Conservation (phyloP, 352 stramenopile species). For the Pythium insidiosum region DNA sequence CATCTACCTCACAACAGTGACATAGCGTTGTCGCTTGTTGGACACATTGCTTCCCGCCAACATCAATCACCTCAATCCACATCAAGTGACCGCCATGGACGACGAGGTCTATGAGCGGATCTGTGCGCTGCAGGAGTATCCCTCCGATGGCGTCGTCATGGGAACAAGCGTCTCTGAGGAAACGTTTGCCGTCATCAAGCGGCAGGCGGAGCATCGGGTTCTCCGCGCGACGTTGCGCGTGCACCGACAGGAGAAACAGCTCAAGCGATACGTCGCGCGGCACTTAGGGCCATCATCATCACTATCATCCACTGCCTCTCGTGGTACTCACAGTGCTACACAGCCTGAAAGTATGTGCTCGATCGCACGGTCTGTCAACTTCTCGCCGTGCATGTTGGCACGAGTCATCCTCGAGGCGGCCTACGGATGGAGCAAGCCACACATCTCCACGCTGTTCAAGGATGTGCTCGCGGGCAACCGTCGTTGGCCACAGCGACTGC, state of each 20-base stretch:
- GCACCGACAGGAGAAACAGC: constrained; percentile 50
- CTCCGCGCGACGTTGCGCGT: constrained; percentile 32
- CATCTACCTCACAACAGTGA: not conserved
- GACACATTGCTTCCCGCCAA: not conserved
- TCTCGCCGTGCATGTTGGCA: constrained; percentile 66
- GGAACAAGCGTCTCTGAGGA: constrained; percentile 29
- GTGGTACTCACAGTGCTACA: not conserved
- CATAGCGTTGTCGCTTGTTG: too few species aligned
- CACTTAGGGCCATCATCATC: constrained; percentile 7
- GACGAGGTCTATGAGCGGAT: constrained; percentile 37
- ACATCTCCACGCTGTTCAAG: constrained; percentile 62
- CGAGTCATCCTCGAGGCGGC: constrained; percentile 47
- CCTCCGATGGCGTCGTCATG: not conserved
- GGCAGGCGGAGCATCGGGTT: constrained; percentile 35
- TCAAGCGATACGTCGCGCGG: constrained; percentile 41
- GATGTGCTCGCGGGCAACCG: constrained; percentile 19
- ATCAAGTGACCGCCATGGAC: constrained; percentile 23
- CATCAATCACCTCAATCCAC: constrained; percentile 5
- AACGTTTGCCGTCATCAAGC: constrained; percentile 49
- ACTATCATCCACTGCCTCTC: not conserved
- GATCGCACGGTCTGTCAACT: constrained; percentile 35
- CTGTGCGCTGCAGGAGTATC: constrained; percentile 32
- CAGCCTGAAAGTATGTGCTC: constrained; percentile 22
- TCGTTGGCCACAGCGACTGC: constrained; percentile 14
- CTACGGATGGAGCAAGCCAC: constrained; percentile 54